Percentiles rank a stretch among this genome's conserved stretches.
These are phyloP conservation scores for Xylaria sp. DNA, from an alignment of 2,329 filamentous ascomycete genomes.

Conservation along the genomic window DNA sequence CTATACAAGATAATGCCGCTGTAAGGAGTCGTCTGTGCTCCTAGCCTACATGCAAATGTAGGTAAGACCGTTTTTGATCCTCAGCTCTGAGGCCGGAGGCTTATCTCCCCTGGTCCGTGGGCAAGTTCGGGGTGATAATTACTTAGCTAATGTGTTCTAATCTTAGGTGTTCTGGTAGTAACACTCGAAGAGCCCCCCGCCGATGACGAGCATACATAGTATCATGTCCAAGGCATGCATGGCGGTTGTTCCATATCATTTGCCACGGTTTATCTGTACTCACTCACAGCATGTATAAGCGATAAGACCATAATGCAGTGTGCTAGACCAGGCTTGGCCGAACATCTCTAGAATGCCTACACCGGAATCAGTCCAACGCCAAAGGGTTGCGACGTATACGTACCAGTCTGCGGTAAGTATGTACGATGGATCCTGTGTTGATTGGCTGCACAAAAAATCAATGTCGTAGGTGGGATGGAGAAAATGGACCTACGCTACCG, in stretches of 20 bases:
- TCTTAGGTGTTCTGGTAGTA: conserved; percentile 5
- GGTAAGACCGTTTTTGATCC: background rate
- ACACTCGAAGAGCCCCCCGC: conserved; percentile 2
- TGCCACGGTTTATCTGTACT: background rate
- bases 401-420: background rate
- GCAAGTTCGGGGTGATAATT: background rate
- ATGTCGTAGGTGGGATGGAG: background rate
- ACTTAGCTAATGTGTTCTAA: conserved; percentile 12
- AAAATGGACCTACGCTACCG: background rate
- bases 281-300: background rate
- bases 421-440: background rate
- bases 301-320: background rate
- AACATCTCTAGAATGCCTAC: background rate
- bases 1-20: background rate
- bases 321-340: background rate
- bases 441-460: background rate
- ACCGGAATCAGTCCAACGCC: background rate
- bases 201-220: conserved; percentile 18
- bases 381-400: background rate
- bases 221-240: conserved; percentile 4
- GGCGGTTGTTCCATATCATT: background rate
- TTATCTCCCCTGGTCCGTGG: conserved; percentile 4
- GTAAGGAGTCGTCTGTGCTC: background rate
- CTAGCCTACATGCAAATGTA: background rate
- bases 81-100: conserved; percentile 6